Evolutionary conservation across 192 early-diverging fungal genomes (phyloP).

Genomic region (Linnemannia zychae): DNA sequence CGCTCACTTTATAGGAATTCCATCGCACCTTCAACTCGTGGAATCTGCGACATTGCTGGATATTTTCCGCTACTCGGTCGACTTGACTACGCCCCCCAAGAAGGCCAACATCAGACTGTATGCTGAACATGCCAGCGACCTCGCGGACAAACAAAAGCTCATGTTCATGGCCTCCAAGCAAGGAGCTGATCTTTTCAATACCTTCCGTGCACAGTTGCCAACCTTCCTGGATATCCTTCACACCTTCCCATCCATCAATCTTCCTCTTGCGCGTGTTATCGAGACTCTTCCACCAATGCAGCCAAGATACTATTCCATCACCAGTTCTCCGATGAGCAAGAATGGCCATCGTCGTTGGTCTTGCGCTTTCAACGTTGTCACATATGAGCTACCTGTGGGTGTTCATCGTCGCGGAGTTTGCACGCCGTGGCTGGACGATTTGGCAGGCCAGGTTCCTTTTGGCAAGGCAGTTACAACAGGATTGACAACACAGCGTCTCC

Average conservation of each 20-base stretch:
- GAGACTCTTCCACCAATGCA: slow-evolving; percentile 83
- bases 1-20: slow-evolving; percentile 52
- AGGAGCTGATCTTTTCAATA: slow-evolving; percentile 75
- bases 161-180: slow-evolving; percentile 86
- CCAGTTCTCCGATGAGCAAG: slow-evolving; percentile 73
- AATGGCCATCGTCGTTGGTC: slow-evolving; percentile 67
- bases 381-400: slow-evolving; percentile 67
- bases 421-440: slow-evolving; percentile 84
- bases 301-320: slow-evolving; percentile 92
- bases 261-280: slow-evolving; percentile 78
- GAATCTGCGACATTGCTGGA: slow-evolving; percentile 66
- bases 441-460: slow-evolving; percentile 61
- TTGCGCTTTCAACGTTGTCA: slow-evolving; percentile 90
- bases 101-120: slow-evolving; percentile 88
- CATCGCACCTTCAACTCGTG: slow-evolving; percentile 64
- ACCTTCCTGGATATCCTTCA: slow-evolving; percentile 85
- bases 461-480: slow-evolving; percentile 22
- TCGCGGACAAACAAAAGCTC: slow-evolving; percentile 79
- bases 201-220: slow-evolving; percentile 75
- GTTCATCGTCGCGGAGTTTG: slow-evolving; percentile 73
- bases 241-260: slow-evolving; percentile 83
- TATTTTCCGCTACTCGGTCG: slow-evolving; percentile 81
- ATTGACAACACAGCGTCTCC: slow-evolving; percentile 34
- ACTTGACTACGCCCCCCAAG: slow-evolving; percentile 78
- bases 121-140: slow-evolving; percentile 82